Conservation (phyloP, 1,284 basidiomycete genomes). For the Coniophora puteana region DNA sequence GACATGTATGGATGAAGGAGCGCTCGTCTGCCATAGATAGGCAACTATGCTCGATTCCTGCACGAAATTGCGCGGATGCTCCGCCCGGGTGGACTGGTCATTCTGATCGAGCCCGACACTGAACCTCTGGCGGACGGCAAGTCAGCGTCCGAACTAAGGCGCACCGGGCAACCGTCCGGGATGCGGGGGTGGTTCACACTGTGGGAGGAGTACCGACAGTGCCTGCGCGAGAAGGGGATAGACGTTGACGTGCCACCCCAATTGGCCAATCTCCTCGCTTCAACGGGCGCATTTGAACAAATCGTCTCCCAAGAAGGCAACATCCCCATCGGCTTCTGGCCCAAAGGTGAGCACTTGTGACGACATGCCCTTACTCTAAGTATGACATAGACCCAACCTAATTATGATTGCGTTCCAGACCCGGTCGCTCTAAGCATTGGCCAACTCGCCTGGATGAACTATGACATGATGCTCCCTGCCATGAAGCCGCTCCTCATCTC, state of each 20-base stretch:
- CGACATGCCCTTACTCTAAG: background rate
- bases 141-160: slow-evolving; percentile 31
- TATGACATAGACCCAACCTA: slow-evolving; percentile 5
- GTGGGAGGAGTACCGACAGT: slow-evolving; percentile 55
- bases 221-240: slow-evolving; percentile 45
- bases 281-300: slow-evolving; percentile 45
- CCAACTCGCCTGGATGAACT: slow-evolving; percentile 67
- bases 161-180: slow-evolving; percentile 33
- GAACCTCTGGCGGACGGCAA: slow-evolving; percentile 45
- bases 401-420: slow-evolving; percentile 19
- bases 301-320: slow-evolving; percentile 47
- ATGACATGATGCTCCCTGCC: slow-evolving; percentile 59
- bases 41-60: slow-evolving; percentile 55
- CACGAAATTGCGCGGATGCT: slow-evolving; percentile 59
- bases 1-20: slow-evolving; percentile 1
- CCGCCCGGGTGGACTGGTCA: slow-evolving; percentile 64
- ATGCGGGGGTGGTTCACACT: slow-evolving; percentile 56
- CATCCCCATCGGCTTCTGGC: slow-evolving; percentile 60
- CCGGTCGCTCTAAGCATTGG: slow-evolving; percentile 50
- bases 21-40: slow-evolving; percentile 47
- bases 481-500: slow-evolving; percentile 55
- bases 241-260: slow-evolving; percentile 55
- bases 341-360: slow-evolving; percentile 35
- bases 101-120: slow-evolving; percentile 57
- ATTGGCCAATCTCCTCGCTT: slow-evolving; percentile 41